Percentiles rank a stretch among this genome's conserved stretches.
These are phyloP conservation scores for Clonostachys rhizophaga DNA, from an alignment of 2,329 filamentous ascomycete species.

Conservation along the genomic window DNA sequence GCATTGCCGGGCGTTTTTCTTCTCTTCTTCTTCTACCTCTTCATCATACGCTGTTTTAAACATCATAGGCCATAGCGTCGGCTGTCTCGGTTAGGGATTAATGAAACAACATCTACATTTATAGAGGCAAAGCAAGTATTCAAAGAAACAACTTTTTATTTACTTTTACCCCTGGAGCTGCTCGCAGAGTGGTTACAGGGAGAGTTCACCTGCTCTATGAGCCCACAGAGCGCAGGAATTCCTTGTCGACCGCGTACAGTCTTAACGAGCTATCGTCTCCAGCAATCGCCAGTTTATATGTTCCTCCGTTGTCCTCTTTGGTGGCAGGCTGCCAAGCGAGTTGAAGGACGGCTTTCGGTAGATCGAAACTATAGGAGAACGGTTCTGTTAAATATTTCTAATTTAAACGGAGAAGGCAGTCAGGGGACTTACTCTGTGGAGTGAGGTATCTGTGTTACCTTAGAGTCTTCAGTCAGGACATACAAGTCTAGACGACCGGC, in stretches of 20 bases:
- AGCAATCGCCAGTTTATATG: constrained; percentile 43
- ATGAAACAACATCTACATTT: background rate
- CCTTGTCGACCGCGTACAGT: constrained; percentile 40
- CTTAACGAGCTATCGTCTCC: constrained; percentile 59
- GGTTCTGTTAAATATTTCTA: background rate
- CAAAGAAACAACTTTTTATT: background rate
- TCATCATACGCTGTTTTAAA: no score
- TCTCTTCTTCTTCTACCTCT: no score
- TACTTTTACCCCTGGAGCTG: background rate
- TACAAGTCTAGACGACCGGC: constrained; percentile 40
- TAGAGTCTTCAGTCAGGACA: constrained; percentile 30
- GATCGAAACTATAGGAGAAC: constrained; percentile 17
- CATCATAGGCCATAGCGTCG: no score
- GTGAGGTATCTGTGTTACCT: constrained; percentile 26
- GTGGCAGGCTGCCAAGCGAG: constrained; percentile 61
- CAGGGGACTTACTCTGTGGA: constrained; percentile 30
- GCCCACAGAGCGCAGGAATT: constrained; percentile 9
- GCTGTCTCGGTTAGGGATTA: no score
- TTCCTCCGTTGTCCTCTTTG: constrained; percentile 13
- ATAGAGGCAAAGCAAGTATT: constrained; percentile 1
- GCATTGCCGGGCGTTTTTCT: no score
- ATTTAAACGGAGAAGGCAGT: background rate
- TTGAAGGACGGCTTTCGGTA: constrained; percentile 62
- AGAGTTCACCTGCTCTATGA: background rate
- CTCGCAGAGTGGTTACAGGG: background rate